Base-by-base conservation (phyloP, 208 protist species). In the Wallacemonas rigidus region DNA sequence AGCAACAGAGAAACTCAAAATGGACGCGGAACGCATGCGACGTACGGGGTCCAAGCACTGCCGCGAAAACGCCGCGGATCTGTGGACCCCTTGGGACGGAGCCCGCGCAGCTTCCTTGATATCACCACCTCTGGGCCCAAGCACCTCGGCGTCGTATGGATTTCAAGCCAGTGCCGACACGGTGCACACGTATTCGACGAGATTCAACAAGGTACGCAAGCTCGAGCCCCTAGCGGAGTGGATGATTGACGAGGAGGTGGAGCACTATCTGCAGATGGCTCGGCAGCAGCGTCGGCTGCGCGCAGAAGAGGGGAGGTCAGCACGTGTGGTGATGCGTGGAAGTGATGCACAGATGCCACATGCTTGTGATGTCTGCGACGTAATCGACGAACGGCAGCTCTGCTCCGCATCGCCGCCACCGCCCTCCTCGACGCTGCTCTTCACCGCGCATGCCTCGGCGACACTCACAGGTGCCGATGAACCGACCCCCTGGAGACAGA, bases 191-290 rank as follows among this genome's bases (percentile, higher is more conserved):
- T 44, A 3, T 41, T 6, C 56, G 8, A n/a, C 14, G 14, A 51
- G 41, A 5, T 36, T 44, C 8, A 41, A 15, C n/a, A 65, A 65
- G 60, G 3, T 35, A 6, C 60, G 60, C 41, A 65, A 51, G 60
- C 60, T 65, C 7, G 60, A 65, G 43, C 41, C 60, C 6, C 60
- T 65, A 4, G 36, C 40, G 17, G 60, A 45, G 36, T 3, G 60
- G 3, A 15, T 50, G 11, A 7, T 65, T 0, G 12, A 44, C n/a
- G 60, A 44, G 60, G 60, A 65, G 40, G 43, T 65, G 38, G 41
- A 65, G 11, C 60, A 26, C 11, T 65, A 65, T 41, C 60, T 65
- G 6, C 15, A 69, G 47, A 69, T 45, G 26, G 51, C 64, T 4
- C 45, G 17, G 3, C 51, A 69, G 50, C 26, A 69, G 50, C 9